Base-by-base conservation (phyloP, 176 grass and related monocot species). In the Elymus sibiricus region DNA sequence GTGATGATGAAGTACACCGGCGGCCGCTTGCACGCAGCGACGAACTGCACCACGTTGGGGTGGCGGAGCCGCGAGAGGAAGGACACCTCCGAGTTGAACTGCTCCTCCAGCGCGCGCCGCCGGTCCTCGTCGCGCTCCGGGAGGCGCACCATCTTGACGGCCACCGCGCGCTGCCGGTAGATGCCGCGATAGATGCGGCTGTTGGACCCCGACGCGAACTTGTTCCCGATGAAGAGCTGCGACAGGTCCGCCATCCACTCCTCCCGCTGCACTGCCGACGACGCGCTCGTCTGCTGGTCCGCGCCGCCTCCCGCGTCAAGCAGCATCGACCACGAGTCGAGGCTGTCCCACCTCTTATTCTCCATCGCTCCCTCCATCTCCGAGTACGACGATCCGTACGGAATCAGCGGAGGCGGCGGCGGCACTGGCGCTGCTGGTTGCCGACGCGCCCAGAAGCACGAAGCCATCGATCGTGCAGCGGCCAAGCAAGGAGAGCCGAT, bases 241-340 rank as follows among this genome's bases (percentile, higher is more conserved):
- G 92, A 89, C 24, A 94, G 79, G 79, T 91, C 84, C 5, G 92
- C 92, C 92, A 91, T 89, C 92, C 92, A 94, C 74, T 94, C 87
- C 86, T 94, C 87, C 25, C 76, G 73, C 39, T 83, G 58, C 25
- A 2, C 85, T 12, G 73, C 75, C 22, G 49, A 19, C 27, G 40
- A 64, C 40, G 40, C 49, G 79, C 17, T 49, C 40, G 9, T 26
- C 17, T 76, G 79, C 19, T 43, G 38, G 29, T 42, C 89, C 17
- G 37, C 69, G 0, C 51, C 74, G 34, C 51, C 74, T 22, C 87
- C 90, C 8, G 81, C 9, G 5, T 92, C 92, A 22, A 94, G 60
- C 27, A 92, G 64, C 92, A 94, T 94, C 27, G 92, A 94, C 92
- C 92, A 91, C 34, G 89, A 94, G 35, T 94, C 92, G 28, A 94